These are phyloP conservation scores for Harrya chromipes DNA, from an alignment of 768 basidiomycete species.

Conservation along the genomic window DNA sequence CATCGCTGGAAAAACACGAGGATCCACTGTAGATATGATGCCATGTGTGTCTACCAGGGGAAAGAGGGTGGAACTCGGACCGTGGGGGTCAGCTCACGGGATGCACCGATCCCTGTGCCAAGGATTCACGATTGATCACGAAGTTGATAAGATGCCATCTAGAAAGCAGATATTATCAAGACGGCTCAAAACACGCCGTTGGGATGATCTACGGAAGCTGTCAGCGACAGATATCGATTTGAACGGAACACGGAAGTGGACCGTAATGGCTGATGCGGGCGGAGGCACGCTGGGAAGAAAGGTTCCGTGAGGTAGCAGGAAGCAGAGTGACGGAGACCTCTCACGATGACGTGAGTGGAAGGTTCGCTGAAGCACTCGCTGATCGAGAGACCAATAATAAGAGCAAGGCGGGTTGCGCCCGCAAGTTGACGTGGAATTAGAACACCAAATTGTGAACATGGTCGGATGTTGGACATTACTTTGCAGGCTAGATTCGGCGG, in stretches of 20 bases:
- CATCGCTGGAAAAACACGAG: background rate
- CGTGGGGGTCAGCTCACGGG: background rate
- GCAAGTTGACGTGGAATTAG: slow-evolving; percentile 2
- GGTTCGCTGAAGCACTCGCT: background rate
- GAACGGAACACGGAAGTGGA: slow-evolving; percentile 7
- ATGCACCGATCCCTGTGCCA: background rate
- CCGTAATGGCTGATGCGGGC: too few relatives aligned
- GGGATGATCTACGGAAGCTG: slow-evolving; percentile 4
- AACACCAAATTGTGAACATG: background rate
- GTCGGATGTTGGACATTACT: background rate
- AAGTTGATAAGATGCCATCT: slow-evolving; percentile 13
- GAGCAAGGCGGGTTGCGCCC: background rate
- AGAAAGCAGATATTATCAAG: background rate
- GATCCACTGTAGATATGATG: background rate
- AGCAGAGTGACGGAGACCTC: slow-evolving; percentile 7
- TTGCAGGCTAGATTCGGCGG: too few relatives aligned
- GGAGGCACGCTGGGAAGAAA: slow-evolving; percentile 9
- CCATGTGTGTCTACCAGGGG: slow-evolving; percentile 1
- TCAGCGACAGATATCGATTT: background rate
- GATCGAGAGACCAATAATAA: background rate
- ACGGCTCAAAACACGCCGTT: background rate
- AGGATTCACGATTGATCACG: slow-evolving; percentile 11
- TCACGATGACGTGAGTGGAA: slow-evolving; percentile 7
- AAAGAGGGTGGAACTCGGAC: slow-evolving; percentile 1
- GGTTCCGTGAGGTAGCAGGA: slow-evolving; percentile 1